phyloP scores from a whole-genome alignment of 2,329 filamentous ascomycete species.

The Cytospora paraplurivora region DNA sequence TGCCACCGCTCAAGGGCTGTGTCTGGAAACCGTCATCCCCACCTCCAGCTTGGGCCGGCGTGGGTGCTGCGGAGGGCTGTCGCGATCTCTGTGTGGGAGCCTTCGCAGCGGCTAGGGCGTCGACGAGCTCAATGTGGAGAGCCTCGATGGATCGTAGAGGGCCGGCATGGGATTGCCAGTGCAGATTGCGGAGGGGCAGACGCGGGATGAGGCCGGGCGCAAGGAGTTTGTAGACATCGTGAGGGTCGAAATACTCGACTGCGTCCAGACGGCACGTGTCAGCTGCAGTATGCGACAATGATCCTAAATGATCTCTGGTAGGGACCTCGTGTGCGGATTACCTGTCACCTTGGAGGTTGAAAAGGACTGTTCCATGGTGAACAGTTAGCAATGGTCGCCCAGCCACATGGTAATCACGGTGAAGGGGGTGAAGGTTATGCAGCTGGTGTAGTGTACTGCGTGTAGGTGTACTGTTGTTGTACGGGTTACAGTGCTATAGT shows the following conservation, averaged over 20 bases:
- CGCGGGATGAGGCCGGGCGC: slow-evolving; percentile 75
- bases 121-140: slow-evolving; percentile 85
- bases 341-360: slow-evolving; percentile 79
- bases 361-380: slow-evolving; percentile 65
- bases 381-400: slow-evolving; percentile 38
- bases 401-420: slow-evolving; percentile 11
- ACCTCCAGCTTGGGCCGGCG: slow-evolving; percentile 31
- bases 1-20: slow-evolving; percentile 50
- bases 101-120: slow-evolving; percentile 47
- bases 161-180: slow-evolving; percentile 94
- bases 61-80: slow-evolving; percentile 20
- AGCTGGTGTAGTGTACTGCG: not conserved
- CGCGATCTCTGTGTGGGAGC: slow-evolving; percentile 29
- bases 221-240: slow-evolving; percentile 81
- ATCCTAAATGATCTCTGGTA: slow-evolving; percentile 15
- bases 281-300: slow-evolving; percentile 1
- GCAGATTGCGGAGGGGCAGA: slow-evolving; percentile 84
- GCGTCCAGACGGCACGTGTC: slow-evolving; percentile 21
- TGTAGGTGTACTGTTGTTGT: not conserved
- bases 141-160: slow-evolving; percentile 92
- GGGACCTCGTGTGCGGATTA: slow-evolving; percentile 39
- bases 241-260: slow-evolving; percentile 97
- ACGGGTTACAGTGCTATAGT: not conserved
- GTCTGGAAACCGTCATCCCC: slow-evolving; percentile 64
- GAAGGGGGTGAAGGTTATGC: slow-evolving; percentile 1